Evolutionary conservation across 805 yeast genomes (phyloP).

Genomic region (Grigorovia humatica): DNA sequence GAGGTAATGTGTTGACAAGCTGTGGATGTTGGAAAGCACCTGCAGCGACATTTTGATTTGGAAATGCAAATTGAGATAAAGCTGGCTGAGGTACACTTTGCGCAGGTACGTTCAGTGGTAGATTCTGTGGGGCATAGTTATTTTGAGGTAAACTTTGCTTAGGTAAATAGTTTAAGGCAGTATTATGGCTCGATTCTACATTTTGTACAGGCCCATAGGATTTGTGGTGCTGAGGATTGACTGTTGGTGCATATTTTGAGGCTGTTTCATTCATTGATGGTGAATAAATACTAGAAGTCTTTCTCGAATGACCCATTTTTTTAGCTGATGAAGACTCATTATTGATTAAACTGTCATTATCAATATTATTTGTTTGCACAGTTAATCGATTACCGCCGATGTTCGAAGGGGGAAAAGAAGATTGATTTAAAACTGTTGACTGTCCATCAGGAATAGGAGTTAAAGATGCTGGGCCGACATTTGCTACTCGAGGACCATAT

Average conservation of each 20-base stretch:
- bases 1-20: background rate
- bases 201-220: background rate
- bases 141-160: background rate
- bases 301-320: background rate
- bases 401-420: background rate
- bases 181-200: background rate
- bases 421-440: background rate
- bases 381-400: background rate
- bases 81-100: background rate
- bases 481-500: background rate
- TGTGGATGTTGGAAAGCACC: background rate
- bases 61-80: background rate
- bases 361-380: background rate
- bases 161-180: background rate
- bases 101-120: background rate
- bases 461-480: background rate
- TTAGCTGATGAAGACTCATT: background rate
- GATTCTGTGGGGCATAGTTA: too few species aligned
- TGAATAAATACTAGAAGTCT: conserved; percentile 22
- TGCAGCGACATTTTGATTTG: background rate
- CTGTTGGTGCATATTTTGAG: conserved; percentile 33
- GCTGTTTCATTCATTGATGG: conserved; percentile 23
- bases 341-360: background rate
- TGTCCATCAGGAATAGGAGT: background rate
- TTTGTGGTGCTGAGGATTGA: conserved; percentile 18